Conservation (phyloP, 306 rosid genomes). For the Chamaecrista fasciculata region DNA sequence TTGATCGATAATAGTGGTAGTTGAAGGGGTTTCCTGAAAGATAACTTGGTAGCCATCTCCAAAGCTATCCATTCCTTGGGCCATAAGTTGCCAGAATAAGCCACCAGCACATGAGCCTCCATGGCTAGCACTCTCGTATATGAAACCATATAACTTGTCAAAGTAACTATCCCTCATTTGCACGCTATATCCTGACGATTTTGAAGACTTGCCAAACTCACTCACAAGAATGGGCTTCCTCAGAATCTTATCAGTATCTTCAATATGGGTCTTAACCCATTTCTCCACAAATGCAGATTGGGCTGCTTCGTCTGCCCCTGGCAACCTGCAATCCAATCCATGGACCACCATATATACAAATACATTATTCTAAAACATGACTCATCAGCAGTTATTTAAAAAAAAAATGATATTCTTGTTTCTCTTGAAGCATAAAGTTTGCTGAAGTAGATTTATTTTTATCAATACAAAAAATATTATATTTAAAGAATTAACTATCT, state of each 20-base stretch:
- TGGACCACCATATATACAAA: too few species aligned
- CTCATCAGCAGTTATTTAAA: too few species aligned
- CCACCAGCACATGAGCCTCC: constrained; percentile 41
- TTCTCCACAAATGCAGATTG: constrained; percentile 32
- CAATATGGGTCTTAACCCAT: constrained; percentile 29
- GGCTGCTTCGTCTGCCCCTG: too few species aligned
- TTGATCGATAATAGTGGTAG: constrained; percentile 24
- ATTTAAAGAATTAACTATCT: too few species aligned
- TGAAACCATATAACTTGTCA: constrained; percentile 20
- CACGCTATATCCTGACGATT: constrained; percentile 22
- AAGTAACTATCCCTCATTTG: constrained; percentile 25
- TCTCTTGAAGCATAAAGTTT: too few species aligned
- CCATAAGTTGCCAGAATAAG: constrained; percentile 46
- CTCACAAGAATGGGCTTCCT: constrained; percentile 31
- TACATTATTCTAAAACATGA: too few species aligned
- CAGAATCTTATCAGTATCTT: constrained; percentile 13
- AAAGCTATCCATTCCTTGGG: constrained; percentile 36
- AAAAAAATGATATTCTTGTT: too few species aligned
- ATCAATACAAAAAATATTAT: too few species aligned
- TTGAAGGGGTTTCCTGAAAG: constrained; percentile 33
- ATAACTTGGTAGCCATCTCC: constrained; percentile 39
- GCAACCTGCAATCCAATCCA: too few species aligned
- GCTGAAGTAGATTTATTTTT: too few species aligned
- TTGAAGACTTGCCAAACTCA: constrained; percentile 41
- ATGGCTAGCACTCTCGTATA: constrained; percentile 19